Conservation (phyloP, 441 rosid genomes). For the Erodium texanum region DNA sequence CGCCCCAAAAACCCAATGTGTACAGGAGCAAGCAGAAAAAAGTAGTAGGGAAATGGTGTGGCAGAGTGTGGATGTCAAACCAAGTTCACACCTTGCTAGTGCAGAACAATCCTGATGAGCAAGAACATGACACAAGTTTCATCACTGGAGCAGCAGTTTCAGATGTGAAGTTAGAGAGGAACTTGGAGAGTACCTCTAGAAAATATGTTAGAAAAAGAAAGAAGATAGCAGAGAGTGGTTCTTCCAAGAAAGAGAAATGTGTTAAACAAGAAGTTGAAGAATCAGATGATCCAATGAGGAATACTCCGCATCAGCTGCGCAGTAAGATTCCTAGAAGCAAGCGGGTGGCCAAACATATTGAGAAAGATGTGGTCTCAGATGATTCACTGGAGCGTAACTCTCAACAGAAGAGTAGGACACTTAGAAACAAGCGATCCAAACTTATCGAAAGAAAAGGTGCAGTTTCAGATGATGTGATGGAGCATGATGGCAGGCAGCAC, state of each 20-base stretch:
- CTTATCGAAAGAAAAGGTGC: constrained; percentile 34
- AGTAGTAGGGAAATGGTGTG: constrained; percentile 98
- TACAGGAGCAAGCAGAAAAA: constrained; percentile 62
- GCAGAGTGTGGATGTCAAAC: constrained; percentile 98
- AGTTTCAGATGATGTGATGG: constrained; percentile 38
- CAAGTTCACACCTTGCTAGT: constrained; percentile 78
- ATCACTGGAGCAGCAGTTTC: constrained; percentile 20
- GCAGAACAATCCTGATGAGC: constrained; percentile 43
- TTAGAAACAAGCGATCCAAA: constrained; percentile 36
- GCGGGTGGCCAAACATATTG: constrained; percentile 16
- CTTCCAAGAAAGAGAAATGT: constrained; percentile 40
- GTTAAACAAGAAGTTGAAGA: constrained; percentile 24
- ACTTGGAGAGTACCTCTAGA: constrained; percentile 29
- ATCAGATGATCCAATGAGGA: constrained; percentile 22
- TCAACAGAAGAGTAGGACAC: constrained; percentile 31
- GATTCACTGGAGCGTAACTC: constrained; percentile 43
- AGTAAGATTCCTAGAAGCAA: constrained; percentile 16
- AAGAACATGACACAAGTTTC: constrained; percentile 41
- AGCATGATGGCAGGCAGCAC: constrained; percentile 33
- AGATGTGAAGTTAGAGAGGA: constrained; percentile 47
- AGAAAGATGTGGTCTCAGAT: constrained; percentile 43
- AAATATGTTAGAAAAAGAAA: constrained; percentile 66
- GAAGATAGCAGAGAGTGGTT: constrained; percentile 25
- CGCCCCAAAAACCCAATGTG: constrained; percentile 34
- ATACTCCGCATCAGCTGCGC: constrained; percentile 19